These are phyloP conservation scores for Boletellus ananiceps DNA, from an alignment of 768 basidiomycete species.

Conservation along the genomic window DNA sequence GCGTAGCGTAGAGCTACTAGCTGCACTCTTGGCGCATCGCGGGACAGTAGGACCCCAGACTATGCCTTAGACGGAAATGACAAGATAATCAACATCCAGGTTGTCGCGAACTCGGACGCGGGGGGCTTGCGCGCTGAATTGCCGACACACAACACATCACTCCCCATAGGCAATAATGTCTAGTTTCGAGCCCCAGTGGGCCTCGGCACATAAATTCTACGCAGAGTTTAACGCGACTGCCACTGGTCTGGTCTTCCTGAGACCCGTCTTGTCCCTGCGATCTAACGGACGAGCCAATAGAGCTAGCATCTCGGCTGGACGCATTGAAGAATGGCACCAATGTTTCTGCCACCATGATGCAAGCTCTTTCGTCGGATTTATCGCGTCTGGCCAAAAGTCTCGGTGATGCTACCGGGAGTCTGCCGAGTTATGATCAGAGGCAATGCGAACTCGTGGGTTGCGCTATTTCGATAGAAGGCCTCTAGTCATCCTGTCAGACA, in stretches of 20 bases:
- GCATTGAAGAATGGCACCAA: constrained; percentile 30
- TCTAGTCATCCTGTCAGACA: constrained; percentile 28
- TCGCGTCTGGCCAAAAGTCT: constrained; percentile 60
- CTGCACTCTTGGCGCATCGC: too few relatives aligned
- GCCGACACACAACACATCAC: background rate
- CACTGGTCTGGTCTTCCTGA: constrained; percentile 20
- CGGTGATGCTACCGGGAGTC: constrained; percentile 55
- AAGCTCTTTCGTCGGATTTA: constrained; percentile 45
- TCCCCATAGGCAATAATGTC: constrained; percentile 11
- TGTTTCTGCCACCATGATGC: constrained; percentile 34
- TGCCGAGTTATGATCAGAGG: constrained; percentile 72
- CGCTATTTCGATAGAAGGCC: background rate
- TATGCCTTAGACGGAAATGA: too few relatives aligned
- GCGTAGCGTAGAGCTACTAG: background rate
- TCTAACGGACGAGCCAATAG: constrained; percentile 33
- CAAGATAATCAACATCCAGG: too few relatives aligned
- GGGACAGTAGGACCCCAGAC: too few relatives aligned
- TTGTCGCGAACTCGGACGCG: too few relatives aligned
- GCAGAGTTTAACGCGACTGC: constrained; percentile 20
- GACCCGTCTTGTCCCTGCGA: background rate
- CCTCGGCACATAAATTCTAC: constrained; percentile 29
- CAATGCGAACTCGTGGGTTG: constrained; percentile 60
- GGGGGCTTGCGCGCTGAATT: too few relatives aligned
- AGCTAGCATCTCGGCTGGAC: constrained; percentile 45
- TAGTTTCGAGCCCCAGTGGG: constrained; percentile 21